A percentile compares a stretch with the other conserved stretches of the same genome.
These are phyloP conservation scores for Calonectria montana DNA, from an alignment of 2,329 filamentous ascomycete species.

Conservation along the genomic window DNA sequence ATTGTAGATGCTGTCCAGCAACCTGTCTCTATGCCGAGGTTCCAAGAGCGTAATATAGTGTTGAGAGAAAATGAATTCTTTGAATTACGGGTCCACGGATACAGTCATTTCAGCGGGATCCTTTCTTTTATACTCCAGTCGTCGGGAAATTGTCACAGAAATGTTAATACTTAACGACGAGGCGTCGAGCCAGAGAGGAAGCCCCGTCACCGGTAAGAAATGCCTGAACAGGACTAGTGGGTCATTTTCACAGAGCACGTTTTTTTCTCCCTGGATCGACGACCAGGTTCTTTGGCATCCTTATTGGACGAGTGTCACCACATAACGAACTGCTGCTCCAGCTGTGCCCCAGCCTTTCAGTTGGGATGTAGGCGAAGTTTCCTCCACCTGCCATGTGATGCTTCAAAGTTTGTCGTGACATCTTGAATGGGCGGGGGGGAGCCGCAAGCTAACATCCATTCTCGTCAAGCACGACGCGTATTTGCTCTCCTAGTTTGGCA, in stretches of 20 bases:
- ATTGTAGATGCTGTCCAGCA: neutral
- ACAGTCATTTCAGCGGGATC: neutral
- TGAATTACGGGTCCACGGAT: neutral
- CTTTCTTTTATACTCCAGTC: constrained; percentile 1
- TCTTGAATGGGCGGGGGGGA: neutral
- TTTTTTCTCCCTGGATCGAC: neutral
- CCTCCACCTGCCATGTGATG: constrained; percentile 4
- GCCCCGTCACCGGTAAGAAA: neutral
- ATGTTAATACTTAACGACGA: neutral
- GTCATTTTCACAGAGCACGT: neutral
- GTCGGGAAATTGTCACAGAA: neutral
- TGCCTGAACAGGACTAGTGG: neutral
- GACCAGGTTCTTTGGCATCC: neutral
- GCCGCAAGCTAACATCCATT: neutral
- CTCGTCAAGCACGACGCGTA: neutral
- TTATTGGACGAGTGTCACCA: neutral
- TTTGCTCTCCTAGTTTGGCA: neutral
- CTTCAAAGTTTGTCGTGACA: neutral
- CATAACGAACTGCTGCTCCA: neutral
- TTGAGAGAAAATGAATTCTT: neutral
- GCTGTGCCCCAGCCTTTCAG: neutral
- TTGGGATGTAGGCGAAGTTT: neutral
- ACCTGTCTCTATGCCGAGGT: neutral
- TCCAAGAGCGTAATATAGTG: neutral
- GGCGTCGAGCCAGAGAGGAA: neutral